Evolutionary conservation across 345 rosid species (phyloP).

Genomic region (Heritiera littoralis): DNA sequence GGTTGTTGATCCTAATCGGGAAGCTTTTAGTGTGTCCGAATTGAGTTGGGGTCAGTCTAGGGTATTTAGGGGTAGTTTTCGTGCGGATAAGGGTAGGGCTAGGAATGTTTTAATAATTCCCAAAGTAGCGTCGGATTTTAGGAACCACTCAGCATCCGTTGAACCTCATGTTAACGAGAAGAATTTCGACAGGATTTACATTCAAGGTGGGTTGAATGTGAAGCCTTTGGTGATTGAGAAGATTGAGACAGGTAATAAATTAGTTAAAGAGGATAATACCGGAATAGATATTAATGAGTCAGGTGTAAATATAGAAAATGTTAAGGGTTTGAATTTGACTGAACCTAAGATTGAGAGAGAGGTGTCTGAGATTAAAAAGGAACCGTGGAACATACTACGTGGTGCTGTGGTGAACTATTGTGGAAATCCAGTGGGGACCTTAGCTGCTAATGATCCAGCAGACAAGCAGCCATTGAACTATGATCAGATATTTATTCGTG

Average conservation of each 20-base stretch:
- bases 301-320: conserved; percentile 36
- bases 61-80: conserved; percentile 25
- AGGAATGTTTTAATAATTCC: conserved; percentile 84
- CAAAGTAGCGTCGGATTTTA: conserved; percentile 63
- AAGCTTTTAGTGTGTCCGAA: conserved; percentile 62
- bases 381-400: conserved; percentile 87
- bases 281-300: conserved; percentile 38
- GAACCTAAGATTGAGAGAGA: conserved; percentile 50
- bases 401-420: conserved; percentile 68
- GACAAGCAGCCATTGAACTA: conserved; percentile 76
- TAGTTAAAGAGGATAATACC: conserved; percentile 41
- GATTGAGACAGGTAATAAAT: conserved; percentile 35
- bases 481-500: conserved; percentile 95
- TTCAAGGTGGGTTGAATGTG: conserved; percentile 63
- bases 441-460: conserved; percentile 79
- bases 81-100: conserved; percentile 32
- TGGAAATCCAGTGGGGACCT: conserved; percentile 82
- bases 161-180: conserved; percentile 63
- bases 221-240: conserved; percentile 62
- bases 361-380: conserved; percentile 63
- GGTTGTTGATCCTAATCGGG: conserved; percentile 40
- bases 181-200: conserved; percentile 70
- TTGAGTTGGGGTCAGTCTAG: conserved; percentile 46
- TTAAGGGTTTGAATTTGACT: conserved; percentile 39
- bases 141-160: conserved; percentile 66